Conservation (phyloP, 2,329 filamentous ascomycete genomes). For the Ceratocystis alfenasii region DNA sequence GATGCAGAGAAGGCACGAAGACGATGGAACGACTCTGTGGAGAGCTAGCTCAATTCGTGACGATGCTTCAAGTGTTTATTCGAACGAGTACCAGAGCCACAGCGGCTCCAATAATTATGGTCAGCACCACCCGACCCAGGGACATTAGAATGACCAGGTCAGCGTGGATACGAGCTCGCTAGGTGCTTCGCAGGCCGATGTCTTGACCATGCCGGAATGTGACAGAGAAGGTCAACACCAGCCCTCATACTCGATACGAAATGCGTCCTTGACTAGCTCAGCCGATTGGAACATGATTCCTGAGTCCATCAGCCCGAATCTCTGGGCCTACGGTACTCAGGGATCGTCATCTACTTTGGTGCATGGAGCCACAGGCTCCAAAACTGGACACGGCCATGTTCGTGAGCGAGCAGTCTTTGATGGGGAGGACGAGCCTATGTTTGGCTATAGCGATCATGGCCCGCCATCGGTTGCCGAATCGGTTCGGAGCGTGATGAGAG, state of each 20-base stretch:
- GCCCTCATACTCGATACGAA: not conserved
- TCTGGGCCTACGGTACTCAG: conserved; percentile 9
- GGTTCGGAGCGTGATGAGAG: conserved; percentile 9
- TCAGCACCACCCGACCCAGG: conserved; percentile 10
- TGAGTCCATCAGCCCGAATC: conserved; percentile 18
- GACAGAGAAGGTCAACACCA: not conserved
- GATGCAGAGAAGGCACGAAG: not conserved
- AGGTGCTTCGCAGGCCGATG: not conserved
- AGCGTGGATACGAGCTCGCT: not conserved
- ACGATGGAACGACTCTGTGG: conserved; percentile 12
- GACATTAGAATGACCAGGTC: conserved; percentile 13
- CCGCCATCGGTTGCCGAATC: conserved; percentile 16
- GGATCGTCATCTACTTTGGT: not conserved
- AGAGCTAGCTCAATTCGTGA: conserved; percentile 12
- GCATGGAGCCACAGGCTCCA: not conserved
- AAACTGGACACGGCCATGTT: conserved; percentile 14
- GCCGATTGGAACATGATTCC: conserved; percentile 21
- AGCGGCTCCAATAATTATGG: not conserved
- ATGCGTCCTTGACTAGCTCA: conserved; percentile 16
- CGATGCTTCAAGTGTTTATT: conserved; percentile 17
- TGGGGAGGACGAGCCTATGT: conserved; percentile 11
- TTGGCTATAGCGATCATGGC: not conserved
- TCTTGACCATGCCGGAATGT: not conserved
- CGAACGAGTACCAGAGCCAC: conserved; percentile 7
- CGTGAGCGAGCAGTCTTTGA: conserved; percentile 17